These are phyloP conservation scores for Rubia balearica DNA, from an alignment of 305 asterid species.

Conservation along the genomic window DNA sequence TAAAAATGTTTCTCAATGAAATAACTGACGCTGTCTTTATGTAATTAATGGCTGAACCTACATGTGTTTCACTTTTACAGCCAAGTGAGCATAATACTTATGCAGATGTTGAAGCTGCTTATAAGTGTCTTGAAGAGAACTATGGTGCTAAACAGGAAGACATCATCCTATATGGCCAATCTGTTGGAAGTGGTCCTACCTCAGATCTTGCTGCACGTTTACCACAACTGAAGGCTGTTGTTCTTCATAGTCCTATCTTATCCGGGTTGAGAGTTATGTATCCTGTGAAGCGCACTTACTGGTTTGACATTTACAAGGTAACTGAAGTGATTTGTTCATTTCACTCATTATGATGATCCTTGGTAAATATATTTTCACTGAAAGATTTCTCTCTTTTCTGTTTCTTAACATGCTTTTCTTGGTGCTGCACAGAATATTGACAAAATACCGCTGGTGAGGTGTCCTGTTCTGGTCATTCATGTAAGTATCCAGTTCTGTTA, in stretches of 20 bases:
- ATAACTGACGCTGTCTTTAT: conserved; percentile 12
- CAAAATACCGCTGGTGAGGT: conserved; percentile 81
- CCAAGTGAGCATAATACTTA: conserved; percentile 95
- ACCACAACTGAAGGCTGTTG: conserved; percentile 74
- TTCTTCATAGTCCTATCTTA: conserved; percentile 88
- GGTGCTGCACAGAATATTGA: conserved; percentile 74
- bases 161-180: conserved; percentile 83
- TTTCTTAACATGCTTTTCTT: conserved; percentile 21
- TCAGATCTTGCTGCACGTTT: conserved; percentile 84
- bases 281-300: conserved; percentile 89
- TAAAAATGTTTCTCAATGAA: conserved; percentile 11
- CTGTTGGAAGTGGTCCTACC: conserved; percentile 98
- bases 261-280: conserved; percentile 96
- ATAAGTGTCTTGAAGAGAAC: conserved; percentile 81
- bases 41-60: conserved; percentile 13
- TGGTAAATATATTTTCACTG: no score
- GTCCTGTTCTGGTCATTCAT: conserved; percentile 88
- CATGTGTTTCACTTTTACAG: conserved; percentile 39
- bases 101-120: conserved; percentile 93
- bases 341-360: background rate
- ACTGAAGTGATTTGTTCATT: conserved; percentile 15
- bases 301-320: conserved; percentile 98
- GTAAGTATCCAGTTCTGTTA: conserved; percentile 33
- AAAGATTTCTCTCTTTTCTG: background rate
- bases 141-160: conserved; percentile 95